Evolutionary conservation across 805 yeast genomes (phyloP), one percentile per base, ranked within the genome.

Genomic region (Candida tammaniensis): DNA sequence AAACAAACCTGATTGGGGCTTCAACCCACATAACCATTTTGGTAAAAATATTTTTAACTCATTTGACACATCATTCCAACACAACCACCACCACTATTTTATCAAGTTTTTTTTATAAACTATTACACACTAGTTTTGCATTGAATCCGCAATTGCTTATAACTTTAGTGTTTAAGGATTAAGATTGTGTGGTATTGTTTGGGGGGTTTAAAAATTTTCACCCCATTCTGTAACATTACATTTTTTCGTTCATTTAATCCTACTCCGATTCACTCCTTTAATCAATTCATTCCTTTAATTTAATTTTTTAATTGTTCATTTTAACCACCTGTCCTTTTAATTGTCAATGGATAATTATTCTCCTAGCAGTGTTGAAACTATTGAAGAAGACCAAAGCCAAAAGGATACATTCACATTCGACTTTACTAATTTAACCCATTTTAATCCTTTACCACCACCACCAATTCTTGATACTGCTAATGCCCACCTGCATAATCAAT

Each of bases 381-480:
- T 42, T 19, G 46, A 42, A 7, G 41, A 36, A 28, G 46, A 42
- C 17, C 31, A 33, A 17, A 33, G 17, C n/a, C 13, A 31, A 6
- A 30, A 30, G 16, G 33, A 30, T 22, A n/a, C 6, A 7, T 24
- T 24, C 24, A 17, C 15, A 11, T 31, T 12, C 11, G 29, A 24
- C 12, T 24, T 27, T 20, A 30, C 13, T 21, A 20, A 30, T 21
- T 30, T 15, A 22, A 25, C 16, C 5, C 35, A 42, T 10, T 46
- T 45, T 35, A 38, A 38, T 31, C 51, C 54, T 6, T 31, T 48
- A 17, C 54, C 52, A 4, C 55, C 55, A 12, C 55, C 55, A 11
- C 46, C 49, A 21, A 43, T 50, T 17, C 39, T 39, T 13, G 31
- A 31, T 34, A 22, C 32, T 15, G 33, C 23, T 16, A 14, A 32